Evolutionary conservation across 352 stramenopile genomes (phyloP).

Genomic region (Pythium brachiatum): DNA sequence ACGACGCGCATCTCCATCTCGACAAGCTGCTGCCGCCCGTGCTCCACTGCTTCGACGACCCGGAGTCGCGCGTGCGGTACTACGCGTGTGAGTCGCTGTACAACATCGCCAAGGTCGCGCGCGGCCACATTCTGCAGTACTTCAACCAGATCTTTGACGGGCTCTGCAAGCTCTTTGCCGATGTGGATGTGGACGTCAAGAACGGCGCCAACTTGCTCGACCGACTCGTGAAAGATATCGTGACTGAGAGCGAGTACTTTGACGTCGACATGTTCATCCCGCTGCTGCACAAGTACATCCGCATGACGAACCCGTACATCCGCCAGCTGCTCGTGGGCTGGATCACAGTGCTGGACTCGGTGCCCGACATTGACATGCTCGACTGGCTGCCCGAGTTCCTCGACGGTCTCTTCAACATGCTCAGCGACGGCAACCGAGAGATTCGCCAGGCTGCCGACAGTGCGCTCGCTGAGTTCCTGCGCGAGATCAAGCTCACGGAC

Average conservation of each 20-base stretch:
- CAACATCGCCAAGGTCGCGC: conserved; percentile 99
- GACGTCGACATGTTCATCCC: conserved; percentile 99
- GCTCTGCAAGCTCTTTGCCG: conserved; percentile 94
- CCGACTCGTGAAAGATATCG: conserved; percentile 97
- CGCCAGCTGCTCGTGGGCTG: conserved; percentile 96
- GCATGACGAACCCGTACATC: conserved; percentile 99
- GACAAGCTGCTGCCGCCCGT: conserved; percentile 95
- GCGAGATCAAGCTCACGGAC: conserved; percentile 95
- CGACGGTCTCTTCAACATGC: conserved; percentile 99
- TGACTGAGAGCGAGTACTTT: conserved; percentile 98
- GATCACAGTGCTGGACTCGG: conserved; percentile 98
- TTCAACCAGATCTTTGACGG: conserved; percentile 99
- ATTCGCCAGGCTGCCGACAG: conserved; percentile 96
- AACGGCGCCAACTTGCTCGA: conserved; percentile 92
- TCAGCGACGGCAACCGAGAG: conserved; percentile 98
- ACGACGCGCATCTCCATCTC: conserved; percentile 89
- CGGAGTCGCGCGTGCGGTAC: conserved; percentile 96
- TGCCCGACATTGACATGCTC: conserved; percentile 99
- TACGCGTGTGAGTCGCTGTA: conserved; percentile 99
- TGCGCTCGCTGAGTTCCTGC: conserved; percentile 93
- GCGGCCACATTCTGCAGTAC: conserved; percentile 94
- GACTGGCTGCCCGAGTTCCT: conserved; percentile 98
- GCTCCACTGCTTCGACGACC: conserved; percentile 99
- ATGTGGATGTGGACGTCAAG: conserved; percentile 99
- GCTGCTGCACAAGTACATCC: conserved; percentile 99